Evolutionary conservation across 352 stramenopile genomes (phyloP).

Genomic region (Phytophthora macrochlamydospora): DNA sequence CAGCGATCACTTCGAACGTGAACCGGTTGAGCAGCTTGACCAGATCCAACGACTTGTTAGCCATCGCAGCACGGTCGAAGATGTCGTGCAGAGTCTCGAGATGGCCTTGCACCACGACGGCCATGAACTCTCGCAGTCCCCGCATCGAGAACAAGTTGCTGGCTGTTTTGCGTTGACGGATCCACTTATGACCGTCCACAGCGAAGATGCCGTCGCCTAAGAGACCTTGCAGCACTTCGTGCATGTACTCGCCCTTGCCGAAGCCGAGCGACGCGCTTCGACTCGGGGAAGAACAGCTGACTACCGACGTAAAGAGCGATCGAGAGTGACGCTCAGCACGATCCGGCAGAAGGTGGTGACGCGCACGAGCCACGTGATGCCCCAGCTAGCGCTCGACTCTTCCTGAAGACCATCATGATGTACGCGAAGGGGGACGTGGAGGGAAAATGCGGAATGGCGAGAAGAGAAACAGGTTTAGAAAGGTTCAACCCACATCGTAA

Average conservation of each 20-base stretch:
- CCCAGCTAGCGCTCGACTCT: no score
- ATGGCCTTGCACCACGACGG: constrained; percentile 31
- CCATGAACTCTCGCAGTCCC: constrained; percentile 47
- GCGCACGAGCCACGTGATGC: no score
- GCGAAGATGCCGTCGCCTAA: constrained; percentile 48
- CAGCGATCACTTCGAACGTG: constrained; percentile 53
- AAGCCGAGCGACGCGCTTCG: constrained; percentile 37
- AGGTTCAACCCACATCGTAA: no score
- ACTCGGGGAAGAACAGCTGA: constrained; percentile 15
- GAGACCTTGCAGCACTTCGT: constrained; percentile 35
- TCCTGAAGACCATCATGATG: no score
- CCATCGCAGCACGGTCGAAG: constrained; percentile 16
- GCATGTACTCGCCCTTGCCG: constrained; percentile 38
- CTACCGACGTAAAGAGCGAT: constrained; percentile 15
- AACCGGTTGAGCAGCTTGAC: constrained; percentile 47
- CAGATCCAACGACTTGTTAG: constrained; percentile 31
- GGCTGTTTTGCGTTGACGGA: constrained; percentile 54
- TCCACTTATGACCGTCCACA: constrained; percentile 44
- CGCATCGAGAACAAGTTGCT: constrained; percentile 54
- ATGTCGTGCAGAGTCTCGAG: constrained; percentile 20
- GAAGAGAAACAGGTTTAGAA: no score
- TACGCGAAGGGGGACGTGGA: no score
- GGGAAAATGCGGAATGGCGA: no score
- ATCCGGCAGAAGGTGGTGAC: no score
- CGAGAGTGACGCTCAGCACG: constrained; percentile 17